Conservation (phyloP, 2,329 filamentous ascomycete species). For the Biscogniauxia marginata region DNA sequence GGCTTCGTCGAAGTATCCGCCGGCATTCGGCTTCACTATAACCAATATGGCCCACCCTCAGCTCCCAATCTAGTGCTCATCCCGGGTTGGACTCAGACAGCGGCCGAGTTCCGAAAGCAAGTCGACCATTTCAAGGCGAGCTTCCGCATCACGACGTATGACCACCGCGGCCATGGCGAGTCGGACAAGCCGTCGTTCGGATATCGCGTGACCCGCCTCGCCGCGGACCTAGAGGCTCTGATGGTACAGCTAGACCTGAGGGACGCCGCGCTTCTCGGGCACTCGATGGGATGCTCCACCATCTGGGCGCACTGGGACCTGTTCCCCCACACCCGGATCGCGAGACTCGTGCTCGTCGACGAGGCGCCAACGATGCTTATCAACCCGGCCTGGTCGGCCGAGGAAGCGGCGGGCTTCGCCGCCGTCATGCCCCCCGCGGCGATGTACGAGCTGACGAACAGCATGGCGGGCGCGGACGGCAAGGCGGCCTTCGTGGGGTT, state of each 20-base stretch:
- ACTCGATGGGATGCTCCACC: slow-evolving; percentile 36
- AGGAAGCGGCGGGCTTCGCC: slow-evolving; percentile 16
- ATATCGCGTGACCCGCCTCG: slow-evolving; percentile 30
- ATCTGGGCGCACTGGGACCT: slow-evolving; percentile 35
- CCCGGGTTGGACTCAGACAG: slow-evolving; percentile 34
- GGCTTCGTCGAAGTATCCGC: slow-evolving; percentile 20
- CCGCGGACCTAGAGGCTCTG: slow-evolving; percentile 30
- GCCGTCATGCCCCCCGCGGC: slow-evolving; percentile 21
- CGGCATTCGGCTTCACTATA: slow-evolving; percentile 30
- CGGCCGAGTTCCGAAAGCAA: slow-evolving; percentile 32
- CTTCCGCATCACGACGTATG: slow-evolving; percentile 33
- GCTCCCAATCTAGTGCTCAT: slow-evolving; percentile 32
- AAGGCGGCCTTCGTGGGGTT: slow-evolving; percentile 12
- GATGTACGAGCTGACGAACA: slow-evolving; percentile 18
- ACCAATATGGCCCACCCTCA: slow-evolving; percentile 22
- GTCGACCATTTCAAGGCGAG: slow-evolving; percentile 26
- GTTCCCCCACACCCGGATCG: slow-evolving; percentile 26
- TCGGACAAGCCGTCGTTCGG: slow-evolving; percentile 33
- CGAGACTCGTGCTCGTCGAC: slow-evolving; percentile 32
- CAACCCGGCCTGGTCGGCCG: slow-evolving; percentile 30
- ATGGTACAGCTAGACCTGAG: slow-evolving; percentile 30
- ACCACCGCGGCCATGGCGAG: slow-evolving; percentile 35
- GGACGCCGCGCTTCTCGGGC: slow-evolving; percentile 32
- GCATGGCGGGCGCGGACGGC: slow-evolving; percentile 13
- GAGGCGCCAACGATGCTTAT: slow-evolving; percentile 25